Base-by-base conservation (phyloP, 768 basidiomycete species). In the Amanita rubescens region DNA sequence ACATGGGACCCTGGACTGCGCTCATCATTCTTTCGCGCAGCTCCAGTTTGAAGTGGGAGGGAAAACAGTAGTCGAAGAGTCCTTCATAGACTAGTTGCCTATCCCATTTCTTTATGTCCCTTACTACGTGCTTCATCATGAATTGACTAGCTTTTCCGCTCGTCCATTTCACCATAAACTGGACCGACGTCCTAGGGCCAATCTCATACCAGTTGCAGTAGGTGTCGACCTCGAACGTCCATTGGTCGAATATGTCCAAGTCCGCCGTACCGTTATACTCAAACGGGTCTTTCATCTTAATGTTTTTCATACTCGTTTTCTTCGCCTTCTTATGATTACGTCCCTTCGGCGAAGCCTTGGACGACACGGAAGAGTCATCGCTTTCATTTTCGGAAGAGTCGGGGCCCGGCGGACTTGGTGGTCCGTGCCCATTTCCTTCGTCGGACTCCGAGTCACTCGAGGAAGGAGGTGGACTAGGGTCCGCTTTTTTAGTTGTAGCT, bases 41-140 rank as follows among this genome's bases (percentile, higher is more conserved):
- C 39, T 58, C 38, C 0, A 48, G 17, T 9, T 48, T 49, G 38
- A 45, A 59, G 22, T 53, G 48, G 15, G 38, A 20, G 1, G 52
- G 58, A 27, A 59, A 59, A 32, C 58, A 59, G 27, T 54, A 59
- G n/a, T 59, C 42, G 25, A 59, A 59, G 4, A 59, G 33, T 0
- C 49, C 50, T 14, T 53, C 43, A 24, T 53, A 53, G 8, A 59
- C 46, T 42, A 1, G 48, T 11, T 5, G 30, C 49, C 58, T 45
- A 2, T 44, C 6, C 8, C 22, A 4, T 46, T n/a, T n/a, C n/a
- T n/a, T n/a, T n/a, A n/a, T n/a, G n/a, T n/a, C n/a, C n/a, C n/a
- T n/a, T n/a, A n/a, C 37, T 5, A 53, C 48, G 11, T 60, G 48
- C 33, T 55, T 33, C n/a, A 50, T 55, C 41, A 48, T 57, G 30